phyloP scores from a whole-genome alignment of 257 asterid species.

The Solanum neorickii region DNA sequence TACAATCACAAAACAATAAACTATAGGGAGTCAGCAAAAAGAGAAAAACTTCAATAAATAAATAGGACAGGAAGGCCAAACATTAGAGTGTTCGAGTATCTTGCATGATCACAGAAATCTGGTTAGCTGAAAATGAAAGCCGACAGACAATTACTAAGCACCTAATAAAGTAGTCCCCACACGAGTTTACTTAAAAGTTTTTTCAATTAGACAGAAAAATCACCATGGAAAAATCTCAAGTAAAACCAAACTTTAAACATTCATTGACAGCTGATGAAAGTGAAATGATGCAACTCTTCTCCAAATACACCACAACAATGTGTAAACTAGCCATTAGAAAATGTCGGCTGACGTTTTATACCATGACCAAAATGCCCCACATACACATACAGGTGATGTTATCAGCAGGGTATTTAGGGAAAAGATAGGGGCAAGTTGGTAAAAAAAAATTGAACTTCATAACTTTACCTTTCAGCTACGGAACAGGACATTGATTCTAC shows the following conservation, averaged over 20 bases:
- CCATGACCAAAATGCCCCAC: conserved; percentile 26
- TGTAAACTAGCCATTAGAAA: conserved; percentile 13
- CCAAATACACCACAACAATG: conserved; percentile 17
- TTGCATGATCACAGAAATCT: conserved; percentile 50
- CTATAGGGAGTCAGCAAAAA: conserved; percentile 6
- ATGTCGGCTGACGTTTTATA: conserved; percentile 5
- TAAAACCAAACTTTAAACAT: conserved; percentile 3
- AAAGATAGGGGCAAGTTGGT: conserved; percentile 13
- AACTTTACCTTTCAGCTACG: conserved; percentile 39
- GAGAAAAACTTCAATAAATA: conserved; percentile 11
- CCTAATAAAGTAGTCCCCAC: conserved; percentile 33
- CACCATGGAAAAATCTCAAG: neutral
- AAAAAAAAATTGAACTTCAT: conserved; percentile 12
- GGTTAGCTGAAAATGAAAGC: conserved; percentile 32
- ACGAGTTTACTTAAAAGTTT: conserved; percentile 19
- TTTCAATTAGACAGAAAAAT: conserved; percentile 8
- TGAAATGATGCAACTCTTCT: conserved; percentile 44
- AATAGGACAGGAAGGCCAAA: conserved; percentile 12
- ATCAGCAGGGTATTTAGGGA: neutral
- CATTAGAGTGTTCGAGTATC: conserved; percentile 37
- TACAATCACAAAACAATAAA: conserved; percentile 28
- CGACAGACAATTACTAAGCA: conserved; percentile 26
- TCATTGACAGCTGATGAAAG: conserved; percentile 26
- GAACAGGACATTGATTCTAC: conserved; percentile 4
- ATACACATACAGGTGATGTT: neutral